Evolutionary conservation across 768 basidiomycete genomes (phyloP), one percentile per base, ranked within the genome.

Genomic region (Myochromella boudieri): DNA sequence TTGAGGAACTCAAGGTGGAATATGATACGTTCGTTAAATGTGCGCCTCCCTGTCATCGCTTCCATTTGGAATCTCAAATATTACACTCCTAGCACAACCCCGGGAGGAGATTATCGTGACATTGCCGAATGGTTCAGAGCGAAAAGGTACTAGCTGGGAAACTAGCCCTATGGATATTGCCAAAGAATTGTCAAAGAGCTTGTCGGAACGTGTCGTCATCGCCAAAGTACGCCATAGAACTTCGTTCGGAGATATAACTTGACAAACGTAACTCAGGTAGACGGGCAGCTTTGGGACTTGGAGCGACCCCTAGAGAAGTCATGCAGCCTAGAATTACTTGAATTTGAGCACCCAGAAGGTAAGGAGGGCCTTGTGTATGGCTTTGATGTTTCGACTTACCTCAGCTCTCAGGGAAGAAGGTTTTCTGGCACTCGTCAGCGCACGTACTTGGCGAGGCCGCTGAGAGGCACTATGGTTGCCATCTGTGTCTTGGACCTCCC

Each of bases 391-490:
- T 38, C 33, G 33, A 11, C 32, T 32, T 41, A 20, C 25, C 27
- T 17, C 45, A 31, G 28, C 18, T 41, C 38, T 43, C 66, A 85
- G 94, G 95, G 49, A 94, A 97, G 68, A 87, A 86, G 58, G 97
- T 99, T 6, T 99, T 98, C 75, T 99, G 97, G 97, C 97, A 98
- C 66, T 98, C 97, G 14, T 97, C 95, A 20, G 97, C 97, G 0
- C 97, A 98, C 68, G 93, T 98, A 46, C 79, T 99, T 14, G 97
- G 97, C 36, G 97, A 99, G 69, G 89, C 95, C 44, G 83, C 93
- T 32, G 97, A 99, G 68, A 81, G 89, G 43, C 93, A 97, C 64
- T 95, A 97, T 64, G 95, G 95, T 31, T 97, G 94, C 65, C 94
- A 97, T 72, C 77, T 99, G 11, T 97, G 95, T 60, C 84, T 97